phyloP scores from a whole-genome alignment of 345 rosid genomes.

The Luvunga scandens region DNA sequence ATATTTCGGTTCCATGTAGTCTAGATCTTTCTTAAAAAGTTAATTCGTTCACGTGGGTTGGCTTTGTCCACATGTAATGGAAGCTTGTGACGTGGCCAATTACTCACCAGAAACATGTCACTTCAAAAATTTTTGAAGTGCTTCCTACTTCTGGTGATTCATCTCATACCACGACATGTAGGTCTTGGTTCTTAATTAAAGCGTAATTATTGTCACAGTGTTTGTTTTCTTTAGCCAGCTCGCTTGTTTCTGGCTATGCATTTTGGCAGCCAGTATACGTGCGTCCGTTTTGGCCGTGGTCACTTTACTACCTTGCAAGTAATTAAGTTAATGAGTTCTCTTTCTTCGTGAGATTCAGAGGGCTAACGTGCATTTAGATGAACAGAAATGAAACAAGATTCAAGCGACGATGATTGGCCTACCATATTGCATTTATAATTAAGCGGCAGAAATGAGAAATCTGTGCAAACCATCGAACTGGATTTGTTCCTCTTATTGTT shows the following conservation, averaged over 20 bases:
- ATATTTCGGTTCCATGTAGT: conserved; percentile 34
- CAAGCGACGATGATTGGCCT: no score
- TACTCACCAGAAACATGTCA: neutral
- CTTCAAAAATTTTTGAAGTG: neutral
- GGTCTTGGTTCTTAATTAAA: neutral
- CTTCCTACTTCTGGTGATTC: neutral
- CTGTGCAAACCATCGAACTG: no score
- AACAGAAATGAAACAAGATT: no score
- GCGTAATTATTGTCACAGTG: no score
- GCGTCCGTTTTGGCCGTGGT: neutral
- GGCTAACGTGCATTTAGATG: neutral
- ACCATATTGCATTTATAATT: no score
- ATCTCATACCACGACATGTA: neutral
- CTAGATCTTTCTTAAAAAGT: neutral
- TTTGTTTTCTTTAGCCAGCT: no score
- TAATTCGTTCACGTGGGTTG: conserved; percentile 27
- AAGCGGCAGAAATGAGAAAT: no score
- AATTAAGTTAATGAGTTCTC: neutral
- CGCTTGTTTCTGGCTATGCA: neutral
- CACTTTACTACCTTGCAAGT: neutral
- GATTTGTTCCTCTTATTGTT: no score
- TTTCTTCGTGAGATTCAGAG: no score
- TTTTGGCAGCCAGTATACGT: neutral
- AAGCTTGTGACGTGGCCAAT: neutral
- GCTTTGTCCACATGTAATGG: conserved; percentile 24